Evolutionary conservation across 2,329 filamentous ascomycete genomes (phyloP).

Genomic region (Cephalotrichum gorgonifer): DNA sequence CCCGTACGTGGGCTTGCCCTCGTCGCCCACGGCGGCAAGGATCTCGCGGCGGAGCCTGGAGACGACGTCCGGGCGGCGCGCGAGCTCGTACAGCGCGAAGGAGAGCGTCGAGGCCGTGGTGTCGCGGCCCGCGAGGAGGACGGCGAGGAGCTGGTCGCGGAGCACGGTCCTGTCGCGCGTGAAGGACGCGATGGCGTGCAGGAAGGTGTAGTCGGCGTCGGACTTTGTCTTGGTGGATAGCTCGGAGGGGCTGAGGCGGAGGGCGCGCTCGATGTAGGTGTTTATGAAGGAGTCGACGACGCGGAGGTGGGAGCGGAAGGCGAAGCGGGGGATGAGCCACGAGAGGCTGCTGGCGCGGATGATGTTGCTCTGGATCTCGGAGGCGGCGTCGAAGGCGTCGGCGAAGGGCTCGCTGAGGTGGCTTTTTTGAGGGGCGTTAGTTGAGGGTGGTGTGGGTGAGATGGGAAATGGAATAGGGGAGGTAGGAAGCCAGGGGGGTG

Average conservation of each 20-base stretch:
- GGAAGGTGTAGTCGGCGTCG: slow-evolving; percentile 68
- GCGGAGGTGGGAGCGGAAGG: slow-evolving; percentile 54
- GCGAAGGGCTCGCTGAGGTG: slow-evolving; percentile 59
- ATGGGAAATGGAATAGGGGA: no score
- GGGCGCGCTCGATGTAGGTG: slow-evolving; percentile 64
- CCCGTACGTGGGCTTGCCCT: slow-evolving; percentile 57
- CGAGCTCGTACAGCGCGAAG: slow-evolving; percentile 76
- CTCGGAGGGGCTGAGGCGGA: slow-evolving; percentile 60
- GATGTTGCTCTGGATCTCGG: slow-evolving; percentile 60
- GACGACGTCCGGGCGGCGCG: slow-evolving; percentile 57
- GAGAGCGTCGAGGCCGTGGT: slow-evolving; percentile 76
- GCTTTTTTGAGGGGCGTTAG: slow-evolving; percentile 10
- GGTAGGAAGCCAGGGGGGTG: not conserved
- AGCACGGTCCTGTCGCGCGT: slow-evolving; percentile 63
- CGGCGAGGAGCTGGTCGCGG: slow-evolving; percentile 73
- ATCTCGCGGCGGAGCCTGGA: slow-evolving; percentile 66
- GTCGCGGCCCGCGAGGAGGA: slow-evolving; percentile 77
- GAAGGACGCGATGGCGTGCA: slow-evolving; percentile 73
- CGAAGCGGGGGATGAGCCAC: slow-evolving; percentile 48
- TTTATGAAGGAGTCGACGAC: slow-evolving; percentile 68
- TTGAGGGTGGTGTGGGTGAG: no score
- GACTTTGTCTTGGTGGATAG: slow-evolving; percentile 61
- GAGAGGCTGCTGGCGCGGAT: slow-evolving; percentile 55
- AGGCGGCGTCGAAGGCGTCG: slow-evolving; percentile 71
- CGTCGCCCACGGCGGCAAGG: slow-evolving; percentile 50